Percentiles rank a stretch among this genome's conserved stretches.
Conservation (phyloP, 192 early-diverging fungal species). For the Paraglomus brasilianum region DNA sequence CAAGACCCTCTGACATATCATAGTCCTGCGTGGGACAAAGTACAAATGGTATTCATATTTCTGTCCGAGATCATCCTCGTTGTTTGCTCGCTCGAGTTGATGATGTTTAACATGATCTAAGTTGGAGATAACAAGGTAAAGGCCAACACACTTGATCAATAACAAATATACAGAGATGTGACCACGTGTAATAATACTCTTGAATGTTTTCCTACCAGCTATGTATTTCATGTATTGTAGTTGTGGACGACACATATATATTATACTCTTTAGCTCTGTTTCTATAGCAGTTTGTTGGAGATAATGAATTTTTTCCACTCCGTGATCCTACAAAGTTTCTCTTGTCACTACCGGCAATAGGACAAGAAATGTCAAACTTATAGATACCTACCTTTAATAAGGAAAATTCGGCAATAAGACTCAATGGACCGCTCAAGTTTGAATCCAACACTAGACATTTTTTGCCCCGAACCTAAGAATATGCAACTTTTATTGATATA, state of each 20-base stretch:
- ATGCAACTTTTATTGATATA: too few relatives aligned
- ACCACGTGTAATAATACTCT: too few relatives aligned
- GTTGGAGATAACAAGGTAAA: conserved; percentile 38
- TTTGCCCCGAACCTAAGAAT: conserved; percentile 74
- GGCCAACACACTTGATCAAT: not conserved
- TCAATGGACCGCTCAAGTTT: conserved; percentile 77
- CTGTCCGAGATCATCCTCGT: not conserved
- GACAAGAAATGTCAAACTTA: not conserved
- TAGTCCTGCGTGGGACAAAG: conserved; percentile 86
- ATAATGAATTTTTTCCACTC: conserved; percentile 92
- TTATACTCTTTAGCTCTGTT: conserved; percentile 69
- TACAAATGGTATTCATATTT: conserved; percentile 64
- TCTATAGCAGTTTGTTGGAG: conserved; percentile 64
- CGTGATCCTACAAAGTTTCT: conserved; percentile 72
- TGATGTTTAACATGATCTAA: conserved; percentile 24
- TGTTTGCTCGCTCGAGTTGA: conserved; percentile 10
- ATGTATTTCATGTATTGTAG: conserved; percentile 79
- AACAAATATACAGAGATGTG: not conserved
- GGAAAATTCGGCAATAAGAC: conserved; percentile 83
- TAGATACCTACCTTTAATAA: conserved; percentile 65
- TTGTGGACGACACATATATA: conserved; percentile 85
- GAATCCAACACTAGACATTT: conserved; percentile 91
- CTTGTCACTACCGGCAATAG: not conserved
- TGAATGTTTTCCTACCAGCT: conserved; percentile 56
- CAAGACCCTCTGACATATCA: conserved; percentile 89